Conservation (phyloP, 148 eudicot species). For the Selenicereus undatus region DNA sequence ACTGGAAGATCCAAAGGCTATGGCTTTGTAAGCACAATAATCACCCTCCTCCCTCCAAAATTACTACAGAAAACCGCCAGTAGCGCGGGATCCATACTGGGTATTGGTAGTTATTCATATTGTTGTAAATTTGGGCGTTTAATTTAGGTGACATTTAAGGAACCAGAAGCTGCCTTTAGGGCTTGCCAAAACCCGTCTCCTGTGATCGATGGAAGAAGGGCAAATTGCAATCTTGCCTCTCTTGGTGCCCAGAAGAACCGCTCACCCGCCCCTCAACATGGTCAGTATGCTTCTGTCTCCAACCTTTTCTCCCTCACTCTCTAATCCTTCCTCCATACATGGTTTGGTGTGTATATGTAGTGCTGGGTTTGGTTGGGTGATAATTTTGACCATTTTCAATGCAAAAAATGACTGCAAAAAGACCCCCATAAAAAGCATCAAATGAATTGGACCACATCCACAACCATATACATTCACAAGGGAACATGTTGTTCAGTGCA, state of each 20-base stretch:
- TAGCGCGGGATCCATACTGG: not conserved
- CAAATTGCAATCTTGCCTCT: slow-evolving; percentile 58
- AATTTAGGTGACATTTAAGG: slow-evolving; percentile 54
- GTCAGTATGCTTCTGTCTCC: slow-evolving; percentile 16
- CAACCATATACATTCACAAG: not conserved
- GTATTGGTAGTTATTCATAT: not conserved
- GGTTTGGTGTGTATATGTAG: not conserved
- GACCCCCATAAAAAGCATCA: slow-evolving; percentile 21
- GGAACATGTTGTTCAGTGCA: not conserved
- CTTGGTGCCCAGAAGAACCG: slow-evolving; percentile 48
- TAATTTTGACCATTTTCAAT: slow-evolving; percentile 26
- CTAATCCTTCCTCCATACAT: not conserved
- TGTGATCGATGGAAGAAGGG: slow-evolving; percentile 55
- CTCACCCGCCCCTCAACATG: slow-evolving; percentile 35
- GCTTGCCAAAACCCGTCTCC: slow-evolving; percentile 59
- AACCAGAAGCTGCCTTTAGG: slow-evolving; percentile 54
- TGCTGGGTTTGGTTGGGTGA: slow-evolving; percentile 20
- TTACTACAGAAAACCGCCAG: too few species aligned
- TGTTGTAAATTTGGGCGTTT: not conserved
- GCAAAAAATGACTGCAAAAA: slow-evolving; percentile 15
- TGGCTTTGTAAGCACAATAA: slow-evolving; percentile 35
- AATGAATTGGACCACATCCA: slow-evolving; percentile 27
- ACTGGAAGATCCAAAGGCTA: slow-evolving; percentile 50
- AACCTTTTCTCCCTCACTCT: slow-evolving; percentile 2
- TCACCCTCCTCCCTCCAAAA: not conserved